These are phyloP conservation scores for Solioccasus polychromus DNA, from an alignment of 768 basidiomycete genomes.

Conservation along the genomic window DNA sequence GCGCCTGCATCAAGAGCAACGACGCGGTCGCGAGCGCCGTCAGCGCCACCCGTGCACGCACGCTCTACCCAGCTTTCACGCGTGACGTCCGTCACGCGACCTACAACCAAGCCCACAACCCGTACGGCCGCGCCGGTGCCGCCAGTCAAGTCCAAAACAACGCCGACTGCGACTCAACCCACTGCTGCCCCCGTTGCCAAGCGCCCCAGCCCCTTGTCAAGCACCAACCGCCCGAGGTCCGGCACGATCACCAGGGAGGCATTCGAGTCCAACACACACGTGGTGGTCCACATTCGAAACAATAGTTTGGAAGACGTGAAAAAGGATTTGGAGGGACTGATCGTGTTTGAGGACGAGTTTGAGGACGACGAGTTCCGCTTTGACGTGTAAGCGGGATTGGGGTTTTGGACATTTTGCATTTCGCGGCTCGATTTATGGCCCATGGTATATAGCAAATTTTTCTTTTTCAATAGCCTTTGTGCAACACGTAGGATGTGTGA, in stretches of 20 bases:
- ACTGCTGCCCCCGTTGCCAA: neutral
- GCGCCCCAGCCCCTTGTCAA: neutral
- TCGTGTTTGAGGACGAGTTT: conserved; percentile 29
- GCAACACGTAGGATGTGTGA: conserved; percentile 5
- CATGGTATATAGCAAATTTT: conserved; percentile 10
- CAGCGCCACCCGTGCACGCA: no score
- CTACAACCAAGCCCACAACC: conserved; percentile 6
- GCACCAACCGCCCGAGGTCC: conserved; percentile 15
- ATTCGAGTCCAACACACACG: conserved; percentile 23
- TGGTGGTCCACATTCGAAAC: conserved; percentile 15
- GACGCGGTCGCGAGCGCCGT: conserved; percentile 19
- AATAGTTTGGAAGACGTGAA: conserved; percentile 29
- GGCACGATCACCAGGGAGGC: conserved; percentile 25
- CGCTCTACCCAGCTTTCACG: conserved; percentile 17
- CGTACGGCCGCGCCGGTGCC: conserved; percentile 5
- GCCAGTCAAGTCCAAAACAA: conserved; percentile 9
- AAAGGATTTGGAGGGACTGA: conserved; percentile 29
- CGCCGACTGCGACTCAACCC: neutral
- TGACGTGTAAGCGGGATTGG: conserved; percentile 15
- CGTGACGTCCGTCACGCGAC: conserved; percentile 2
- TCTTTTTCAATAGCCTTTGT: conserved; percentile 13
- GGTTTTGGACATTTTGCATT: neutral
- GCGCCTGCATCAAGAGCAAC: conserved; percentile 15
- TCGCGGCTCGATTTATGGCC: conserved; percentile 20
- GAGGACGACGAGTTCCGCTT: conserved; percentile 31